These are phyloP conservation scores for Phytophthora brassicae DNA, from an alignment of 352 stramenopile genomes.

Conservation along the genomic window DNA sequence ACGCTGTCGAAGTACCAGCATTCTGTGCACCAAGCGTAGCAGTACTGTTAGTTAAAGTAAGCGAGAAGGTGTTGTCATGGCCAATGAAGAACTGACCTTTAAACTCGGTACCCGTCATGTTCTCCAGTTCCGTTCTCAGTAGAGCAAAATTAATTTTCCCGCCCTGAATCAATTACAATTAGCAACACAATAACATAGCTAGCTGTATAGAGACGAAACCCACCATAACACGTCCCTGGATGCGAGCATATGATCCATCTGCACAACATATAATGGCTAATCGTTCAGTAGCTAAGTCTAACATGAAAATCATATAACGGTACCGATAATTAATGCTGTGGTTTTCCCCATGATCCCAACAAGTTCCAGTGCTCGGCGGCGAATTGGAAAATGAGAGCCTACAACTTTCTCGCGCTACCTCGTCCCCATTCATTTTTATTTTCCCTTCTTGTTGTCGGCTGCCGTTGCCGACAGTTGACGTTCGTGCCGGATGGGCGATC, in stretches of 20 bases:
- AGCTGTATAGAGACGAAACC: too few species aligned
- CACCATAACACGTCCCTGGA: conserved; percentile 12
- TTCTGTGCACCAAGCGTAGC: conserved; percentile 35
- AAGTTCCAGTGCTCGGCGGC: too few species aligned
- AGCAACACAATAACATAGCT: not conserved
- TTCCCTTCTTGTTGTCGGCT: conserved; percentile 18
- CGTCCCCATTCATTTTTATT: conserved; percentile 13
- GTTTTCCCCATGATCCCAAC: too few species aligned
- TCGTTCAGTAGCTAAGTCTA: too few species aligned
- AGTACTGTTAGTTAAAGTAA: not conserved
- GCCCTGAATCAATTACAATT: conserved; percentile 10
- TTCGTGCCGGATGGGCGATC: conserved; percentile 20
- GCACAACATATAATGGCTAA: conserved; percentile 1
- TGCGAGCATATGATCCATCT: conserved; percentile 25
- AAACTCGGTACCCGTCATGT: conserved; percentile 32
- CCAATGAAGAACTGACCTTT: conserved; percentile 30
- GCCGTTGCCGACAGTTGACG: conserved; percentile 1
- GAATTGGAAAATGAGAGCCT: not conserved
- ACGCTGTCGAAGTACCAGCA: conserved; percentile 83
- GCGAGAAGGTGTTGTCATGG: not conserved
- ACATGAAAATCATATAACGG: too few species aligned
- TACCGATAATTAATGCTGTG: too few species aligned
- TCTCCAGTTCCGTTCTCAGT: conserved; percentile 54
- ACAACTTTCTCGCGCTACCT: not conserved
- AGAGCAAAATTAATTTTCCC: conserved; percentile 52